Base-by-base conservation (phyloP, 257 asterid species). In the Solanum dulcamara region DNA sequence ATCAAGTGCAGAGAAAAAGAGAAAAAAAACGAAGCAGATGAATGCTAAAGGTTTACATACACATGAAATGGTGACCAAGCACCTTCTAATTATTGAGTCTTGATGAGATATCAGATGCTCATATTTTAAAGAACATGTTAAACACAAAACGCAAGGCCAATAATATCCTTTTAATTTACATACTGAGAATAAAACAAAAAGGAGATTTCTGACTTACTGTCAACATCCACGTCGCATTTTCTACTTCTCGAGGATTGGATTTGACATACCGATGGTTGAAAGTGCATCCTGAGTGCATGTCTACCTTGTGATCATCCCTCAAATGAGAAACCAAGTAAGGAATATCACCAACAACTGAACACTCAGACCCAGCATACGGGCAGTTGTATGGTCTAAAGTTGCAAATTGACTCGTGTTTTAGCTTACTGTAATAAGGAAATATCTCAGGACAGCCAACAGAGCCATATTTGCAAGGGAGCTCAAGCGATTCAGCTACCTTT, bases 261-360 rank as follows among this genome's bases (percentile, higher is more conserved):
- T 85, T 85, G 50, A 85, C 87, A 75, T 85, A 85, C 24, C 87
- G 87, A 44, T 85, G 87, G 59, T 85, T 85, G 35, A 85, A 85
- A 24, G 87, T 85, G 70, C 87, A 72, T 30, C 87, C 87, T 15
- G 87, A 72, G 46, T 85, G 87, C 87, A 72, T 85, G 84, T 85
- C 87, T 81, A 85, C 87, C 68, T 85, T 85, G 84, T 85, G 87
- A 38, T 75, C 87, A 85, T 85, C 87, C 70, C 83, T 85, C 87
- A 85, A 51, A 62, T 85, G 87, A 51, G 84, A 60, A 85, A 85
- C 87, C 83, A 85, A 67, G 75, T 28, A 85, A 72, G 83, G 84
- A 75, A 85, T 85, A 71, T 85, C 87, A n/a, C 87, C 87, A 10
- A 67, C 81, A 75, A 85, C 67, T 2, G 84, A 85, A 84, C 87